phyloP scores from a whole-genome alignment of 768 basidiomycete species.

The Boletus tylopilopsis region DNA sequence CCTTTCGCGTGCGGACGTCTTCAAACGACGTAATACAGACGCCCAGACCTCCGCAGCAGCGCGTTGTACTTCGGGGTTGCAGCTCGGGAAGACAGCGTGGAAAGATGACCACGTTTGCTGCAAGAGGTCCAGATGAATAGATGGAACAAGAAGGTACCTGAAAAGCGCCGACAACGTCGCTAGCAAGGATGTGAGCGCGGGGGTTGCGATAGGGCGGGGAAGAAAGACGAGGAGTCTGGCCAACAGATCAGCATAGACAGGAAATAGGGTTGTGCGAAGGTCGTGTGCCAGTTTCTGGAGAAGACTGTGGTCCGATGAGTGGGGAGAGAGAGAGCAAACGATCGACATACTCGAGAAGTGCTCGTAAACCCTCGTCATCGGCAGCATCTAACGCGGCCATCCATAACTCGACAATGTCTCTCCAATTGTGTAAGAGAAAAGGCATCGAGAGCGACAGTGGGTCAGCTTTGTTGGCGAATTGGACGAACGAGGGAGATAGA shows the following conservation, averaged over 20 bases:
- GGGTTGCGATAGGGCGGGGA: constrained; percentile 53
- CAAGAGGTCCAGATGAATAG: constrained; percentile 48
- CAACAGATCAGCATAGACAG: constrained; percentile 56
- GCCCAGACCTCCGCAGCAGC: constrained; percentile 89
- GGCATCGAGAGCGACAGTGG: constrained; percentile 72
- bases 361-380: constrained; percentile 69
- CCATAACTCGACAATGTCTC: constrained; percentile 66
- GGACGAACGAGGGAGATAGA: constrained; percentile 69
- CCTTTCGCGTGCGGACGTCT: constrained; percentile 51
- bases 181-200: constrained; percentile 58
- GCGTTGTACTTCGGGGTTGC: constrained; percentile 68
- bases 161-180: constrained; percentile 68
- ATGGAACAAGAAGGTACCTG: constrained; percentile 68
- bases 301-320: constrained; percentile 43
- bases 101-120: constrained; percentile 60
- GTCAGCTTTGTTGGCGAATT: constrained; percentile 60
- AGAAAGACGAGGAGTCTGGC: constrained; percentile 54
- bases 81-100: constrained; percentile 48
- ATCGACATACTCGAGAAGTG: constrained; percentile 68
- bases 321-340: constrained; percentile 1
- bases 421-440: constrained; percentile 76
- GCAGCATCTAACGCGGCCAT: constrained; percentile 48
- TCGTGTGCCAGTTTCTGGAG: constrained; percentile 78
- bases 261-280: constrained; percentile 70
- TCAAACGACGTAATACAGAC: constrained; percentile 67